Evolutionary conservation across 2,329 filamentous ascomycete species (phyloP), one percentile per base, ranked within the genome.

Genomic region (Remersonia thermophila): DNA sequence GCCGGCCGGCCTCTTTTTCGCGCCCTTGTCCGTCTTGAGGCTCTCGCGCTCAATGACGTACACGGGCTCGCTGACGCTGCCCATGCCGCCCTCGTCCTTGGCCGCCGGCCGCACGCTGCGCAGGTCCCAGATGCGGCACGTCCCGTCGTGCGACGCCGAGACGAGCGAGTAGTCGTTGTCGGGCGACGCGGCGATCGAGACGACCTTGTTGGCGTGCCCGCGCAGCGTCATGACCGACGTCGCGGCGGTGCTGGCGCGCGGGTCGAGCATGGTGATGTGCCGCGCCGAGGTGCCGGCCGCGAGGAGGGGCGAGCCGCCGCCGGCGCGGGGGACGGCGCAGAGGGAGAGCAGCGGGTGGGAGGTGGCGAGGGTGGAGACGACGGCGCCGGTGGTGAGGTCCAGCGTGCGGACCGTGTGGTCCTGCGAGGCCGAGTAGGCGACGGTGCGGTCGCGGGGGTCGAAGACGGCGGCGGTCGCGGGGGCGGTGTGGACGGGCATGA

Each of bases 221-320:
- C 85, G 74, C 14, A 95, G 73, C n/a, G 85, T 94, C 77, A 95
- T 83, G 28, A 85, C 83, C 9, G 80, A 76, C 16, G 89, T 82
- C 1, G 77, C 72, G 1, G 77, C 72, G 3, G 85, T 81, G 3
- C 78, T 81, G 20, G 75, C 80, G 36, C 91, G 77, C 3, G 89
- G 89, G 57, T 98, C 91, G 47, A 96, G 74, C n/a, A 98, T 71
- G 1, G 85, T 89, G 54, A 98, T 83, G 61, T 93, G 84, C 38
- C 86, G 72, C 15, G 84, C 83, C 12, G 80, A 80, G 2, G 84
- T 93, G 40, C 87, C 91, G 15, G 84, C 80, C 3, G 75, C 75
- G 37, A 80, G 58, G 16, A 77, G 61, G 36, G 49, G 65, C 42
- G 44, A 53, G 37, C 46, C 80, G 61, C 51, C 70, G 61, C 75